A percentile compares a stretch with the other conserved stretches of the same genome.
Conservation (phyloP, 2,329 filamentous ascomycete genomes). For the Cladosporium velox region DNA sequence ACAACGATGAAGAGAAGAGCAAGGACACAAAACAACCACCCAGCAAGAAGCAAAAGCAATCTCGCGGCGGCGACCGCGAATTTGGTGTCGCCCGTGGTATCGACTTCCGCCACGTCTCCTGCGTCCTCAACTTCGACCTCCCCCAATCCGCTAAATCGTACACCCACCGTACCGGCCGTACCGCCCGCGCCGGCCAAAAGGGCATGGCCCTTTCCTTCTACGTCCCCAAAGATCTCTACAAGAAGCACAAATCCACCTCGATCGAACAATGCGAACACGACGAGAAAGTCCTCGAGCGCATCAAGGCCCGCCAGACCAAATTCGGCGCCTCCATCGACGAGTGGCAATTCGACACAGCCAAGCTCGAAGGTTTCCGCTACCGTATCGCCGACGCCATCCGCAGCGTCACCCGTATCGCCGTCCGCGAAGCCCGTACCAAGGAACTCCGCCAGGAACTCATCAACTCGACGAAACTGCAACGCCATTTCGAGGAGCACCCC, state of each 20-base stretch:
- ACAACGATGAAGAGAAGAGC: conserved; percentile 37
- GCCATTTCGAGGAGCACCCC: conserved; percentile 97
- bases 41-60: conserved; percentile 54
- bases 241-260: conserved; percentile 86
- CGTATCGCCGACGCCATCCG: conserved; percentile 90
- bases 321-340: conserved; percentile 80
- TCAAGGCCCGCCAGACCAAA: conserved; percentile 76
- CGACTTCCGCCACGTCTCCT: conserved; percentile 93
- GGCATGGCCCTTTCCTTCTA: conserved; percentile 97
- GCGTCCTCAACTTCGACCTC: conserved; percentile 96
- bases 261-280: conserved; percentile 76
- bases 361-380: conserved; percentile 92
- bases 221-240: conserved; percentile 75
- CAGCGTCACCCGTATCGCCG: conserved; percentile 83
- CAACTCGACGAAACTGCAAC: conserved; percentile 89
- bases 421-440: conserved; percentile 84
- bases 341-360: conserved; percentile 92
- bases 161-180: conserved; percentile 94
- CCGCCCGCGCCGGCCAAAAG: conserved; percentile 83
- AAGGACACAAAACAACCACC: conserved; percentile 37
- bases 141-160: conserved; percentile 87
- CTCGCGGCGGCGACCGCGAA: conserved; percentile 72
- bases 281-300: conserved; percentile 78
- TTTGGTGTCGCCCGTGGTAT: conserved; percentile 96
- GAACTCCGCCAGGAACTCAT: conserved; percentile 88